These are phyloP conservation scores for Trametes pubescens DNA, from an alignment of 1,284 basidiomycete genomes.

Conservation along the genomic window DNA sequence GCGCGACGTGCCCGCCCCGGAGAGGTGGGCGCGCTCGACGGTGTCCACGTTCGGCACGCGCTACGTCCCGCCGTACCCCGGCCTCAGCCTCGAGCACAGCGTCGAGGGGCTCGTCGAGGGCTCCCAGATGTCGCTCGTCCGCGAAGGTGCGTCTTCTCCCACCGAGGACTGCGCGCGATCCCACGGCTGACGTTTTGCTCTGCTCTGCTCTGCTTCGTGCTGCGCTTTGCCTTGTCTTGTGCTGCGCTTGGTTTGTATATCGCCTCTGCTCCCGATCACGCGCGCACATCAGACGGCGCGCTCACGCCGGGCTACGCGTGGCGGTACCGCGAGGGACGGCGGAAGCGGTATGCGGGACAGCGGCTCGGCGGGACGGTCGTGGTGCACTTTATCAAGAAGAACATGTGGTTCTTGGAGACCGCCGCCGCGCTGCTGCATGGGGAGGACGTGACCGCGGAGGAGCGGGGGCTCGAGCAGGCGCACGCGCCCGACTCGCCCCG, in stretches of 20 bases:
- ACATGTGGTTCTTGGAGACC: slow-evolving; percentile 96
- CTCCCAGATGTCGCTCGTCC: slow-evolving; percentile 76
- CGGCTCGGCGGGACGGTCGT: slow-evolving; percentile 92
- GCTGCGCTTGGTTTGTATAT: not conserved
- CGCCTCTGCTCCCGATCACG: not conserved
- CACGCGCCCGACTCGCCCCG: slow-evolving; percentile 9
- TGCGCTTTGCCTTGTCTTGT: not conserved
- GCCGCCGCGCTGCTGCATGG: slow-evolving; percentile 87
- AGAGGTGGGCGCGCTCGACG: slow-evolving; percentile 80
- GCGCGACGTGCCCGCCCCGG: slow-evolving; percentile 50
- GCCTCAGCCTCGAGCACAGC: slow-evolving; percentile 75
- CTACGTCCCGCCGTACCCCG: slow-evolving; percentile 78
- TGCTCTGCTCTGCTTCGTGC: not conserved
- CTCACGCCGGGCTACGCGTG: slow-evolving; percentile 68
- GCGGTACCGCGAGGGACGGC: slow-evolving; percentile 73
- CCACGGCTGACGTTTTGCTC: slow-evolving; percentile 1
- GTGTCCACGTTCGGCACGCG: slow-evolving; percentile 86
- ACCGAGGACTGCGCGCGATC: not conserved
- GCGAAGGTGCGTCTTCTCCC: slow-evolving; percentile 56
- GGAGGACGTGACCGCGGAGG: slow-evolving; percentile 61
- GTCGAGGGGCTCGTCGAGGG: slow-evolving; percentile 96
- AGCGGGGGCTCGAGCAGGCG: slow-evolving; percentile 33
- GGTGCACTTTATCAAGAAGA: slow-evolving; percentile 97
- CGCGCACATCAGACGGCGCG: slow-evolving; percentile 52
- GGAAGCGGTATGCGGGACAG: slow-evolving; percentile 69